Evolutionary conservation across 331 rosid genomes (phyloP).

Genomic region (Cydonia oblonga): DNA sequence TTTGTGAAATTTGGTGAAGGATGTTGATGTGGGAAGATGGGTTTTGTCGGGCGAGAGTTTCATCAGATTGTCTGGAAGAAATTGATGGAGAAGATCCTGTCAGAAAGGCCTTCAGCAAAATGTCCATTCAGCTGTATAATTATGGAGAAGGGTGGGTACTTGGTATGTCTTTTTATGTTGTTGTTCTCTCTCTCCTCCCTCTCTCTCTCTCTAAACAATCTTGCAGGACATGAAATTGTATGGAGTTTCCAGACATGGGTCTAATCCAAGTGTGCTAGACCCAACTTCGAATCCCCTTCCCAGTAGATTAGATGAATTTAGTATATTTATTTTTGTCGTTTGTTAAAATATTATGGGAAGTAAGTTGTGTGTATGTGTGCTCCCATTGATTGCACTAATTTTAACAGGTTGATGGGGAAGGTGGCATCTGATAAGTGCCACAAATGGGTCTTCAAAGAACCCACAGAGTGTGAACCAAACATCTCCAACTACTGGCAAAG

Average conservation of each 20-base stretch:
- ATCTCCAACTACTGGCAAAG: conserved; percentile 99
- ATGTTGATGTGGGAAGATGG: conserved; percentile 99
- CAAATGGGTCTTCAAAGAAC: conserved; percentile 99
- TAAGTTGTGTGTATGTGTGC: not conserved
- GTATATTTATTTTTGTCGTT: not conserved
- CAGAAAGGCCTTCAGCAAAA: conserved; percentile 91
- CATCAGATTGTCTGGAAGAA: conserved; percentile 67
- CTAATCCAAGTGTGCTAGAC: too few species aligned
- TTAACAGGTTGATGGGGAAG: conserved; percentile 90
- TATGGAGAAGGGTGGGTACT: conserved; percentile 99
- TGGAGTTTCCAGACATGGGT: not conserved
- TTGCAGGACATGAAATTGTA: not conserved
- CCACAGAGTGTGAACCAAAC: conserved; percentile 85
- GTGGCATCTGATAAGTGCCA: conserved; percentile 99
- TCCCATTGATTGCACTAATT: conserved; percentile 24
- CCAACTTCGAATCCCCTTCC: too few species aligned
- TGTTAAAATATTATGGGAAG: not conserved
- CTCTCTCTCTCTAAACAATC: not conserved
- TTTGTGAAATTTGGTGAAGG: conserved; percentile 28
- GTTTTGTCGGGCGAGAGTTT: conserved; percentile 65
- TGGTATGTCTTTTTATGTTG: conserved; percentile 68
- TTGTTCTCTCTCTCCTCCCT: conserved; percentile 2
- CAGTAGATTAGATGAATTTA: too few species aligned
- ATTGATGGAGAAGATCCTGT: conserved; percentile 88
- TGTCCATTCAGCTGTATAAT: conserved; percentile 98